Evolutionary conservation across 495 filamentous ascomycete genomes (phyloP).

Genomic region (Aspergillus sclerotioniger): DNA sequence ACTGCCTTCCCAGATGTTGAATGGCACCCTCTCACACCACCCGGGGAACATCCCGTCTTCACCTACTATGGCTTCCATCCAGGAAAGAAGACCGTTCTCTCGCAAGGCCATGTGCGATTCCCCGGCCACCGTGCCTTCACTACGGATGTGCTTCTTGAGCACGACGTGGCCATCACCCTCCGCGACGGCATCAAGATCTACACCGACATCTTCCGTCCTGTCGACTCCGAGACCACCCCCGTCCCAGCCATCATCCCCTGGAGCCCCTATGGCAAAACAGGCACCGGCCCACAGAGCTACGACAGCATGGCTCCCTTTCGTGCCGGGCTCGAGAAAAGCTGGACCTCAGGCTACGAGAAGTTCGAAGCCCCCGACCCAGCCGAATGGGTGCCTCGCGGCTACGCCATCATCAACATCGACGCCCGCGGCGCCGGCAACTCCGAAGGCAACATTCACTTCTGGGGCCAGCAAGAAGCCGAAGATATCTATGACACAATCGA

Average conservation of each 20-base stretch:
- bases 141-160: slow-evolving; percentile 12
- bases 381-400: slow-evolving; percentile 38
- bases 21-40: not conserved
- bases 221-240: not conserved
- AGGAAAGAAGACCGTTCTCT: not conserved
- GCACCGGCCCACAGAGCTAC: slow-evolving; percentile 14
- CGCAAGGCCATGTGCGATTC: slow-evolving; percentile 11
- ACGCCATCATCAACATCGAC: slow-evolving; percentile 41
- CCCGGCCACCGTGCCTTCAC: slow-evolving; percentile 8
- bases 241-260: slow-evolving; percentile 36
- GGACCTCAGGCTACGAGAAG: slow-evolving; percentile 24
- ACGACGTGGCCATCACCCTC: slow-evolving; percentile 12
- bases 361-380: slow-evolving; percentile 46
- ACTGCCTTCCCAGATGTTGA: not conserved
- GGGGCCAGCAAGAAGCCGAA: slow-evolving; percentile 18
- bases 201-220: slow-evolving; percentile 32
- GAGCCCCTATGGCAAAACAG: slow-evolving; percentile 36
- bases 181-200: slow-evolving; percentile 21
- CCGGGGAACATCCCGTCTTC: not conserved
- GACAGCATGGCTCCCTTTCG: slow-evolving; percentile 18
- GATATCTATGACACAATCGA: slow-evolving; percentile 23
- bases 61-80: slow-evolving; percentile 10
- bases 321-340: slow-evolving; percentile 18
- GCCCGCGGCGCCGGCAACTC: slow-evolving; percentile 33
- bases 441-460: slow-evolving; percentile 30